phyloP scores from a whole-genome alignment of 768 basidiomycete genomes.

The Tylopilus rubrobrunneus region DNA sequence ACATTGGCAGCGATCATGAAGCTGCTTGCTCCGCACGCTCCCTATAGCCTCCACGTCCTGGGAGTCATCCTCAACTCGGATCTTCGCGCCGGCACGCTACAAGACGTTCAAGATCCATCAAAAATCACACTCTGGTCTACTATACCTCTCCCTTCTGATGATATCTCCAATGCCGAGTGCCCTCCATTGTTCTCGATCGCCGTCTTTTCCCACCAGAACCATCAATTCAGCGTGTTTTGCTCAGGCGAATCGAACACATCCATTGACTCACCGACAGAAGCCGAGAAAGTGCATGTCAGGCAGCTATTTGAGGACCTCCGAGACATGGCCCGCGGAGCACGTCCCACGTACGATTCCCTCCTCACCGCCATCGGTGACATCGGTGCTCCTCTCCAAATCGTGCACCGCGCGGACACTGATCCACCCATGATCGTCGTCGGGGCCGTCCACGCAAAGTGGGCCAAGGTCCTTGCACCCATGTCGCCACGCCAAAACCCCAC shows the following conservation, averaged over 20 bases:
- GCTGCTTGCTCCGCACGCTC: constrained; percentile 13
- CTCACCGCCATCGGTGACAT: background rate
- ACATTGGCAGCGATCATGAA: constrained; percentile 6
- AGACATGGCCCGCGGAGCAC: background rate
- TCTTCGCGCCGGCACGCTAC: constrained; percentile 11
- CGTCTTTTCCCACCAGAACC: constrained; percentile 9
- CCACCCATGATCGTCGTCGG: constrained; percentile 10
- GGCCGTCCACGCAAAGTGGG: constrained; percentile 9
- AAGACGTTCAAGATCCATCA: constrained; percentile 10
- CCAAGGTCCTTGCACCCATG: constrained; percentile 4
- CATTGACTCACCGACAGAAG: background rate
- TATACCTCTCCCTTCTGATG: constrained; percentile 1
- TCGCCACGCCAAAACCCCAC: background rate
- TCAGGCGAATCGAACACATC: constrained; percentile 5
- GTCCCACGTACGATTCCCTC: constrained; percentile 6
- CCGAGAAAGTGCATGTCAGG: constrained; percentile 13
- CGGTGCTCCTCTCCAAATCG: background rate
- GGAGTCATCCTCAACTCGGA: constrained; percentile 18
- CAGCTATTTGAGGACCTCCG: constrained; percentile 11
- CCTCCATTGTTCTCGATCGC: constrained; percentile 18
- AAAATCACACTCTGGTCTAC: constrained; percentile 19
- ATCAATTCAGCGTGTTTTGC: constrained; percentile 18
- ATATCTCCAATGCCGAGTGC: background rate
- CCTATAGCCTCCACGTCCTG: constrained; percentile 14
- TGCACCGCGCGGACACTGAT: constrained; percentile 2